Conservation (phyloP, 2,329 filamentous ascomycete species). For the Trichoderma guizhouense region DNA sequence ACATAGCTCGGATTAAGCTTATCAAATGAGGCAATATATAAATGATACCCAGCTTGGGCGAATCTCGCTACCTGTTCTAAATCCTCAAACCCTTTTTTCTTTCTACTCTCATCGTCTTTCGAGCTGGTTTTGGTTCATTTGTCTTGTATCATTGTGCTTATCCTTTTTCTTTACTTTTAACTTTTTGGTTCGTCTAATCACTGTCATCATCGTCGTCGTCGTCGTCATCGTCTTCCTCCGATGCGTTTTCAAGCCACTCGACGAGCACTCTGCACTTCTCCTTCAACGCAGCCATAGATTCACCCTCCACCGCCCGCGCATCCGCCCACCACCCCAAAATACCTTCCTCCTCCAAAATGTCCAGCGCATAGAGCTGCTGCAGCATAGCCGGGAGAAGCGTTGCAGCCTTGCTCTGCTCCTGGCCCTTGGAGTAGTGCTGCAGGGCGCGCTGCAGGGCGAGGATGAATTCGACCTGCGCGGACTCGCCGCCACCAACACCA, state of each 20-base stretch:
- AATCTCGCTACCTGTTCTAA: neutral
- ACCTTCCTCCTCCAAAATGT: slow-evolving; percentile 84
- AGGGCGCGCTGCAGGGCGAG: slow-evolving; percentile 79
- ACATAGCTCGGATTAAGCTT: neutral
- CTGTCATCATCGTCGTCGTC: slow-evolving; percentile 28
- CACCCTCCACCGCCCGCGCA: slow-evolving; percentile 60
- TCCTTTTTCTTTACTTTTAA: neutral
- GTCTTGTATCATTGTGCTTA: neutral
- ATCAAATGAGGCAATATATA: slow-evolving; percentile 2
- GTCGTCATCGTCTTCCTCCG: slow-evolving; percentile 63
- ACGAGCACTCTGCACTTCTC: slow-evolving; percentile 75
- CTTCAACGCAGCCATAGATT: slow-evolving; percentile 67
- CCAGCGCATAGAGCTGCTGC: slow-evolving; percentile 80
- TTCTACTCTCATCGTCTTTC: neutral
- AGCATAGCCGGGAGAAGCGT: slow-evolving; percentile 72
- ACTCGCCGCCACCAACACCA: slow-evolving; percentile 60
- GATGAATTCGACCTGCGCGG: slow-evolving; percentile 84
- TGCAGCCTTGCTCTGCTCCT: slow-evolving; percentile 46
- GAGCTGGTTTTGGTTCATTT: neutral
- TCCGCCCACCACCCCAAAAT: slow-evolving; percentile 88
- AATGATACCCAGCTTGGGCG: slow-evolving; percentile 17
- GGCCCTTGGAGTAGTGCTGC: slow-evolving; percentile 56
- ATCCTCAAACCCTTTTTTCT: neutral
- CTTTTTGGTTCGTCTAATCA: neutral
- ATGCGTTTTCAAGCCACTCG: slow-evolving; percentile 77